These are phyloP conservation scores for Rhynchospora breviuscula DNA, from an alignment of 176 grass and related monocot species.

Conservation along the genomic window DNA sequence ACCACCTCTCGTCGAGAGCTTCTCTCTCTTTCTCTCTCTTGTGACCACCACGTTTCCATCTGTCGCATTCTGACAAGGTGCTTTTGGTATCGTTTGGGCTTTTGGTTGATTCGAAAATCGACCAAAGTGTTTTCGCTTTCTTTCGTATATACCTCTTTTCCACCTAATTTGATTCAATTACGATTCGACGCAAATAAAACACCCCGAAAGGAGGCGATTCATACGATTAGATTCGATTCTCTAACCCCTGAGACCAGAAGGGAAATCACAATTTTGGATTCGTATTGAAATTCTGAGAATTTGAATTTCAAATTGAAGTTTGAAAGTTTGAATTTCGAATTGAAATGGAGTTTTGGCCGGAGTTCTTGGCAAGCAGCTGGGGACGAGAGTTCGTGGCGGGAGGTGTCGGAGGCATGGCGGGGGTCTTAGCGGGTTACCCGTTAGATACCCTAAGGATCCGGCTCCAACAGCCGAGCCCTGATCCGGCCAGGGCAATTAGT, in stretches of 20 bases:
- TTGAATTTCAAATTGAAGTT: not conserved
- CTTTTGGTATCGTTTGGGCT: constrained; percentile 7
- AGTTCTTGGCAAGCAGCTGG: constrained; percentile 82
- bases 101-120: not conserved
- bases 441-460: constrained; percentile 94
- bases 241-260: not conserved
- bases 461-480: constrained; percentile 59
- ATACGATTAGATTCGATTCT: not conserved
- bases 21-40: not conserved
- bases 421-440: constrained; percentile 75
- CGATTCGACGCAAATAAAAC: not conserved
- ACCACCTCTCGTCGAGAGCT: no score
- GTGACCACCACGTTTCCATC: constrained; percentile 13
- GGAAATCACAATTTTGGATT: not conserved
- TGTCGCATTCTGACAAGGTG: not conserved
- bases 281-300: not conserved
- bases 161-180: not conserved
- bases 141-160: constrained; percentile 4
- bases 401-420: constrained; percentile 81
- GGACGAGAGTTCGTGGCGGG: constrained; percentile 81
- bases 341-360: constrained; percentile 95
- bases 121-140: not conserved
- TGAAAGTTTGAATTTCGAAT: constrained; percentile 9
- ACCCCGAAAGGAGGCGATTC: not conserved
- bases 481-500: constrained; percentile 20